Conservation (phyloP, 2,329 filamentous ascomycete genomes). For the Neonectria magnoliae region DNA sequence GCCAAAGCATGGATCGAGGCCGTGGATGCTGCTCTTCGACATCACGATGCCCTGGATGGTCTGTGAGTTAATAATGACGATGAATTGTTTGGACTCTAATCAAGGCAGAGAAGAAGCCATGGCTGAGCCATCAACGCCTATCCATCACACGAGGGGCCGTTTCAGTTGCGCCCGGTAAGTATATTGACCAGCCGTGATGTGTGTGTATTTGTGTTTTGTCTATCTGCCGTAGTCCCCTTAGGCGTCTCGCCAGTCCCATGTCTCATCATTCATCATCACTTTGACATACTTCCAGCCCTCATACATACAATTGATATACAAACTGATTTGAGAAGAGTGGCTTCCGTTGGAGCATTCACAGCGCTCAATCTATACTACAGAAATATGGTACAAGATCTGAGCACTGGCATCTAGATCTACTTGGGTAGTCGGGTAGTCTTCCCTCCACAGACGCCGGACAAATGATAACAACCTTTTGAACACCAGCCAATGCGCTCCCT, state of each 20-base stretch:
- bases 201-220: not conserved
- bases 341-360: conserved; percentile 43
- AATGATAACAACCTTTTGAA: conserved; percentile 49
- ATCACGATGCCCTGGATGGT: conserved; percentile 31
- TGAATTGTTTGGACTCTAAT: conserved; percentile 46
- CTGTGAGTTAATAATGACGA: conserved; percentile 47
- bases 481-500: conserved; percentile 50
- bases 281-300: not conserved
- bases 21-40: conserved; percentile 25
- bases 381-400: conserved; percentile 48
- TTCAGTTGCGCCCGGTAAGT: conserved; percentile 33
- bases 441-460: conserved; percentile 45
- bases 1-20: conserved; percentile 12
- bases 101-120: conserved; percentile 38
- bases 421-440: conserved; percentile 36
- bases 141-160: conserved; percentile 19
- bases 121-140: conserved; percentile 17
- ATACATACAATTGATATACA: conserved; percentile 28
- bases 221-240: conserved; percentile 13
- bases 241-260: not conserved
- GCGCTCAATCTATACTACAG: conserved; percentile 44
- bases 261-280: not conserved
- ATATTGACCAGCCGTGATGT: conserved; percentile 8
- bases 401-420: conserved; percentile 39
- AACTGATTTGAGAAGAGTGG: conserved; percentile 50